A percentile compares a stretch with the other conserved stretches of the same genome.
These are phyloP conservation scores for Fragilaria crotonensis DNA, from an alignment of 108 stramenopile species.

Conservation along the genomic window DNA sequence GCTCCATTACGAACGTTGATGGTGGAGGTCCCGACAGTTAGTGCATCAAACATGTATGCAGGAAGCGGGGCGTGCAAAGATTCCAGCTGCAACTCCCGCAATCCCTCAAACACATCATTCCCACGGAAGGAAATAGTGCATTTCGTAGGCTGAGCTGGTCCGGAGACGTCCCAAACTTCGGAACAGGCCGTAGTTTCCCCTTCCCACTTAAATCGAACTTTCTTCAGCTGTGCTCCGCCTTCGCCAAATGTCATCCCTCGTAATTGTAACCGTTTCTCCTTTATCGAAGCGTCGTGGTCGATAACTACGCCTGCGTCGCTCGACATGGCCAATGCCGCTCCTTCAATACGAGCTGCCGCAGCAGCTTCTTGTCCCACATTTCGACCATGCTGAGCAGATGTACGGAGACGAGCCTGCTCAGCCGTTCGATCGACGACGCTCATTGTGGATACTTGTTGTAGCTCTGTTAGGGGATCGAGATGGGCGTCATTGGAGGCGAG, in stretches of 20 bases:
- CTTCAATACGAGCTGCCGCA: neutral
- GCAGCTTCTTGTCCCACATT: neutral
- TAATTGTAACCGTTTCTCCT: neutral
- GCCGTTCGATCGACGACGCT: slow-evolving; percentile 9
- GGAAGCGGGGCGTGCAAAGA: slow-evolving; percentile 15
- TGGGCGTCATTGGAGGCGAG: slow-evolving; percentile 1
- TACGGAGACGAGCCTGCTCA: neutral
- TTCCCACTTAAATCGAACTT: slow-evolving; percentile 15
- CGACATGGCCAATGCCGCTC: neutral
- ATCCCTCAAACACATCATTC: slow-evolving; percentile 17
- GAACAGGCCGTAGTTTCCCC: slow-evolving; percentile 13
- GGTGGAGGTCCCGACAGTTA: neutral
- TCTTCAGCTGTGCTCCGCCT: slow-evolving; percentile 3
- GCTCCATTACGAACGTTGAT: slow-evolving; percentile 1
- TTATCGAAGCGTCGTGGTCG: slow-evolving; percentile 3
- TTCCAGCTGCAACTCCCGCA: slow-evolving; percentile 6
- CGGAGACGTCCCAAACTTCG: slow-evolving; percentile 4
- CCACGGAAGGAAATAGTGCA: slow-evolving; percentile 1
- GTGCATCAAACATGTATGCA: slow-evolving; percentile 3
- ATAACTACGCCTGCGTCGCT: slow-evolving; percentile 8
- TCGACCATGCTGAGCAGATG: neutral
- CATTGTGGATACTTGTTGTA: slow-evolving; percentile 6
- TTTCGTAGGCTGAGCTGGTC: neutral
- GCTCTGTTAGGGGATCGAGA: slow-evolving; percentile 6
- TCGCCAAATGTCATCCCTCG: slow-evolving; percentile 7